Evolutionary conservation across 2,329 filamentous ascomycete genomes (phyloP).

Genomic region (Anisogramma anomala): DNA sequence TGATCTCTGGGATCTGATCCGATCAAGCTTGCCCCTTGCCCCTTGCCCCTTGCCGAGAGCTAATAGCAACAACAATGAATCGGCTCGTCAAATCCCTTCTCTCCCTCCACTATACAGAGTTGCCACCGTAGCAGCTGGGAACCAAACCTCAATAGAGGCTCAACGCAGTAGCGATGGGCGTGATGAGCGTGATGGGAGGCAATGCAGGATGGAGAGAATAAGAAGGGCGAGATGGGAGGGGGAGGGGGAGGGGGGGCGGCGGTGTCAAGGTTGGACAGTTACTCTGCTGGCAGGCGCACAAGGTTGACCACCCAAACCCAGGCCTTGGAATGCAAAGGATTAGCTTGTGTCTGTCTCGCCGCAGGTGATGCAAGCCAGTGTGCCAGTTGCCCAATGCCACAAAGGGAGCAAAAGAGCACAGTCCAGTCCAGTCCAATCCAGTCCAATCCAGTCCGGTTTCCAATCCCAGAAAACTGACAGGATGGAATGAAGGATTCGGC

Average conservation of each 20-base stretch:
- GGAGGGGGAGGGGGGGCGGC: not conserved
- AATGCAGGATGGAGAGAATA: too few species aligned
- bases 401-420: slow-evolving; percentile 18
- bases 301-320: slow-evolving; percentile 1
- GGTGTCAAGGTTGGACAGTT: slow-evolving; percentile 8
- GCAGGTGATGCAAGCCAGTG: slow-evolving; percentile 10
- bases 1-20: not conserved
- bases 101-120: too few species aligned
- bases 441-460: too few species aligned
- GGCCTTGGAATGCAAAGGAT: slow-evolving; percentile 2
- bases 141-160: not conserved
- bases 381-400: slow-evolving; percentile 4
- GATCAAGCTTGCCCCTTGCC: not conserved
- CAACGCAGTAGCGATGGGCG: not conserved
- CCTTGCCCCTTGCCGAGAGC: not conserved
- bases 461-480: not conserved
- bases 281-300: not conserved
- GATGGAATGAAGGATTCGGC: not conserved
- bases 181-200: too few species aligned
- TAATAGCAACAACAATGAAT: not conserved
- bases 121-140: not conserved
- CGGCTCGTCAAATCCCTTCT: not conserved
- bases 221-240: too few species aligned
- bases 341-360: slow-evolving; percentile 9
- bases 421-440: not conserved